Percentiles rank a stretch among this genome's conserved stretches.
Evolutionary conservation across 768 basidiomycete species (phyloP).

Genomic region (Suillus hirtellus): DNA sequence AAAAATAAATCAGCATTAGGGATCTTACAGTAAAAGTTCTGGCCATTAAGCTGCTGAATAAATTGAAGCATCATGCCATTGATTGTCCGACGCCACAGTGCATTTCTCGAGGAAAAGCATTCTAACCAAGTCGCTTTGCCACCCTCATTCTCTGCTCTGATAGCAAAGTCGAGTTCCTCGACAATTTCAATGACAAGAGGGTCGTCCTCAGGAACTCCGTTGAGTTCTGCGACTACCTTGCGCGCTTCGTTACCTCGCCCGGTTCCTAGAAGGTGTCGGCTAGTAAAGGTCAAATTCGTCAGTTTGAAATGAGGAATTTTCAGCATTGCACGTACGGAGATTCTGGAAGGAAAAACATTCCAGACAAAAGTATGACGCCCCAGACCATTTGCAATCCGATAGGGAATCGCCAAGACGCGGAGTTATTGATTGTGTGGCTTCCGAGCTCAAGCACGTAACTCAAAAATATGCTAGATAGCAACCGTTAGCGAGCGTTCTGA

Average conservation of each 20-base stretch:
- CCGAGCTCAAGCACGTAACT: slow-evolving; percentile 73
- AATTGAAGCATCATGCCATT: slow-evolving; percentile 87
- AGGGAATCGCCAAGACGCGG: slow-evolving; percentile 73
- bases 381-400: slow-evolving; percentile 75
- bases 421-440: slow-evolving; percentile 52
- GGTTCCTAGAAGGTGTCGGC: slow-evolving; percentile 69
- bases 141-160: slow-evolving; percentile 74
- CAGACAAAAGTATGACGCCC: slow-evolving; percentile 65
- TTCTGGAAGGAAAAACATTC: slow-evolving; percentile 76
- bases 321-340: slow-evolving; percentile 55
- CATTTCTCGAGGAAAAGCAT: slow-evolving; percentile 69
- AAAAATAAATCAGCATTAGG: neutral
- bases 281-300: slow-evolving; percentile 22
- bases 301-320: neutral
- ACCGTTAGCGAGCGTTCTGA: neutral
- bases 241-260: slow-evolving; percentile 56
- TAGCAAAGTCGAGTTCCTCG: slow-evolving; percentile 64
- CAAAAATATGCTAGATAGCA: slow-evolving; percentile 57
- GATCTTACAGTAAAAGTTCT: slow-evolving; percentile 74
- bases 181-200: slow-evolving; percentile 57
- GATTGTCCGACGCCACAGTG: slow-evolving; percentile 69
- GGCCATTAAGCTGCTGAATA: slow-evolving; percentile 78
- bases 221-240: slow-evolving; percentile 63
- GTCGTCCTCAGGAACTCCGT: slow-evolving; percentile 60
- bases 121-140: slow-evolving; percentile 80